These are phyloP conservation scores for Sporothrix humicola DNA, from an alignment of 2,329 filamentous ascomycete genomes.

Conservation along the genomic window DNA sequence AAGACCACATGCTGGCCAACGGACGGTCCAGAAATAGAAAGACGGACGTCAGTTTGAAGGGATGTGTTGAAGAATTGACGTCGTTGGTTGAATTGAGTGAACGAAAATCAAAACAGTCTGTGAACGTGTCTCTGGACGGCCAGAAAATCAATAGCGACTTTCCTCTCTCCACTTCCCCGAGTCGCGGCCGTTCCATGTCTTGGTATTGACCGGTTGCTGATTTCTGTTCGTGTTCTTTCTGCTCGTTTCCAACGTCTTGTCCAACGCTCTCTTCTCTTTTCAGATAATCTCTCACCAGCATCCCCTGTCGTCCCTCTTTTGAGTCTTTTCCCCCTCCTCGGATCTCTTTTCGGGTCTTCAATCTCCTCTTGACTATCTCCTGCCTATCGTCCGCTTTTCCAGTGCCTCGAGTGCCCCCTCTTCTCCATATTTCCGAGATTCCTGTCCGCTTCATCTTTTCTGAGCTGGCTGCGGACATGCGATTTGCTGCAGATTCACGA, in stretches of 20 bases:
- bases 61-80: background rate
- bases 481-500: too few relatives aligned
- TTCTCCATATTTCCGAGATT: background rate
- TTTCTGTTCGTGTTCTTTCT: background rate
- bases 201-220: background rate
- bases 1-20: background rate
- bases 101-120: background rate
- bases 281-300: background rate
- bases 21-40: slow-evolving; percentile 5
- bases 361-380: background rate
- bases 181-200: slow-evolving; percentile 20
- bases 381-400: background rate
- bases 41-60: background rate
- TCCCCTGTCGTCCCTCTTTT: background rate
- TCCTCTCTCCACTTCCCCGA: background rate
- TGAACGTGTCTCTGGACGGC: too few relatives aligned
- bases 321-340: background rate
- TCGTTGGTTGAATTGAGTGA: background rate
- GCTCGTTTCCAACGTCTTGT: slow-evolving; percentile 11
- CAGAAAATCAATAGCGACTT: background rate
- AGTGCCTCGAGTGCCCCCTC: background rate
- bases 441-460: background rate
- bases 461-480: background rate
- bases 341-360: background rate
- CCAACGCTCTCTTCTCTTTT: background rate